Percentiles rank a stretch among this genome's conserved stretches.
These are phyloP conservation scores for Primulina eburnea DNA, from an alignment of 257 asterid species.

Conservation along the genomic window DNA sequence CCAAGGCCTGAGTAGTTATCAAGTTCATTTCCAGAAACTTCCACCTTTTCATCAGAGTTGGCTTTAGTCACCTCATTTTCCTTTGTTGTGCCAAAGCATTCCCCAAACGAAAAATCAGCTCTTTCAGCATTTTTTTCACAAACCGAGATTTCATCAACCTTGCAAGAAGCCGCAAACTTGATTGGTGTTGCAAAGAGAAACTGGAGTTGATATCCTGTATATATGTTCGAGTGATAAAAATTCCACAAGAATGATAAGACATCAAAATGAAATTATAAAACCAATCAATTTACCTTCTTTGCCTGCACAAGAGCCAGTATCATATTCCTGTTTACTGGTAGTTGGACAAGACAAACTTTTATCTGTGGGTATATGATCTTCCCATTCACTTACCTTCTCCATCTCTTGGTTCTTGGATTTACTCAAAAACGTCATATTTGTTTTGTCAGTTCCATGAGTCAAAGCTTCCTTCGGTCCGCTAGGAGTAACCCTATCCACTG, in stretches of 20 bases:
- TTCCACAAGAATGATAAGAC: not conserved
- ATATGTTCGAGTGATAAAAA: slow-evolving; percentile 1
- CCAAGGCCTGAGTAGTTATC: slow-evolving; percentile 17
- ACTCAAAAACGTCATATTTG: not conserved
- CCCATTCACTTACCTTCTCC: not conserved
- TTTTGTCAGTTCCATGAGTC: not conserved
- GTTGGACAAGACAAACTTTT: not conserved
- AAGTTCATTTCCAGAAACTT: slow-evolving; percentile 18
- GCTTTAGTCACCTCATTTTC: slow-evolving; percentile 9
- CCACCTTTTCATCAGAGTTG: slow-evolving; percentile 16
- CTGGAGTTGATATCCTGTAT: slow-evolving; percentile 36
- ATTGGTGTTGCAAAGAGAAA: slow-evolving; percentile 38
- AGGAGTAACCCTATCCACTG: not conserved
- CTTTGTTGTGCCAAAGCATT: slow-evolving; percentile 12
- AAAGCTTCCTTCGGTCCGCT: not conserved
- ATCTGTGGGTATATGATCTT: not conserved
- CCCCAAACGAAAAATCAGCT: not conserved
- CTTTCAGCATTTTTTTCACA: slow-evolving; percentile 16
- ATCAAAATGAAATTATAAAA: no score
- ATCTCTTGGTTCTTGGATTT: not conserved
- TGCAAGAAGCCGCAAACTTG: slow-evolving; percentile 18
- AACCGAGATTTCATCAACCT: slow-evolving; percentile 16
- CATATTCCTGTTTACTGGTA: not conserved
- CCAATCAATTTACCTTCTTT: not conserved
- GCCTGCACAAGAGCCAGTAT: not conserved